phyloP scores from a whole-genome alignment of 768 basidiomycete genomes.

The Trametes elegans region DNA sequence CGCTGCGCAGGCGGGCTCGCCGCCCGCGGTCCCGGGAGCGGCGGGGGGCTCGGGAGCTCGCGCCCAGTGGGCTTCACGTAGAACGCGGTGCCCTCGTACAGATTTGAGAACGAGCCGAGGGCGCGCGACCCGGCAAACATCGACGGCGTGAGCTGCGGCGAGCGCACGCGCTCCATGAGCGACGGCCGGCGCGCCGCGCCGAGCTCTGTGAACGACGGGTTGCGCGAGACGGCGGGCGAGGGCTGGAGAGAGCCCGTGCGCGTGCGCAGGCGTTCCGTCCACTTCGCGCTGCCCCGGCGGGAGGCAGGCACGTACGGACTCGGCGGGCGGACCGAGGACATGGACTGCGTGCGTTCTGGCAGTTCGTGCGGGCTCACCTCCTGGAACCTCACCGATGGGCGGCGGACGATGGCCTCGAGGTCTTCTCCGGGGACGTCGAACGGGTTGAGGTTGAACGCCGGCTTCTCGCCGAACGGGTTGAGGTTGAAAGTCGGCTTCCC shows the following conservation, averaged over 20 bases:
- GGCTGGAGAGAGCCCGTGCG: background rate
- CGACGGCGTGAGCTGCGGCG: background rate
- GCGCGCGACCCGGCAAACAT: background rate
- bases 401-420: background rate
- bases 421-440: background rate
- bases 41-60: background rate
- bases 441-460: background rate
- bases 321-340: background rate
- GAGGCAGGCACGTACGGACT: background rate
- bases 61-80: slow-evolving; percentile 2
- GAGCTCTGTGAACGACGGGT: background rate
- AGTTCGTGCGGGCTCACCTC: background rate
- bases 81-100: slow-evolving; percentile 1
- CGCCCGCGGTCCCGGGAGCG: background rate
- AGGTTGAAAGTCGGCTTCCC: no score
- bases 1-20: background rate
- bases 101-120: background rate
- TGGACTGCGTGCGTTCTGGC: background rate
- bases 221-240: background rate
- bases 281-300: slow-evolving; percentile 2
- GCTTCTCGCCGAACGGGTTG: no score
- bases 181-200: background rate
- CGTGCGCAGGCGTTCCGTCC: slow-evolving; percentile 1
- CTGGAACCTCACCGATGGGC: background rate
- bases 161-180: background rate